A percentile compares a stretch with the other conserved stretches of the same genome.
phyloP scores from a whole-genome alignment of 2,329 filamentous ascomycete genomes.

The Ophiostoma tasmaniense region DNA sequence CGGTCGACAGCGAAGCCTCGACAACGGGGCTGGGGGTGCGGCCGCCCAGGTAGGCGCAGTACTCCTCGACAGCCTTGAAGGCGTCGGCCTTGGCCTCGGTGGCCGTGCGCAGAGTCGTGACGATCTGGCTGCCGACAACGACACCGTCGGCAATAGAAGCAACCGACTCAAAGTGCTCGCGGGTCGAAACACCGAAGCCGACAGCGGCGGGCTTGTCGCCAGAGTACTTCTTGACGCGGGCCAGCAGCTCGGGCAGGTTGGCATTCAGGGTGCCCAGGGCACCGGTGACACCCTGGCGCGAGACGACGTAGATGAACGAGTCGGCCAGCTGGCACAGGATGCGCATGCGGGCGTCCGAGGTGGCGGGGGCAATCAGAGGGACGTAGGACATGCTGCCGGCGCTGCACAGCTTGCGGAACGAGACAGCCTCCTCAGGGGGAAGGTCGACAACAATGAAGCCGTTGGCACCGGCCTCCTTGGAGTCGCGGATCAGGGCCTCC shows the following conservation, averaged over 20 bases:
- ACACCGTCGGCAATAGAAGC: slow-evolving; percentile 82
- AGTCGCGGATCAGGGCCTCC: slow-evolving; percentile 76
- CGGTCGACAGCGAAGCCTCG: slow-evolving; percentile 49
- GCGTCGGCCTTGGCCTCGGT: slow-evolving; percentile 19
- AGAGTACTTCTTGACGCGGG: slow-evolving; percentile 83
- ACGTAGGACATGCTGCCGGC: slow-evolving; percentile 84
- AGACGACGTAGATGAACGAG: slow-evolving; percentile 98
- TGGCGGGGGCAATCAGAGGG: slow-evolving; percentile 90
- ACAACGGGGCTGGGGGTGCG: slow-evolving; percentile 39
- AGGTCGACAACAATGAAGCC: slow-evolving; percentile 96
- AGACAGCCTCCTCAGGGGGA: slow-evolving; percentile 88
- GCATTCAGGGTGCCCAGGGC: slow-evolving; percentile 75
- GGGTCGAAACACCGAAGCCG: slow-evolving; percentile 91
- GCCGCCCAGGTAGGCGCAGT: slow-evolving; percentile 62
- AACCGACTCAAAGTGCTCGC: slow-evolving; percentile 85
- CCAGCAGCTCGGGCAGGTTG: slow-evolving; percentile 71
- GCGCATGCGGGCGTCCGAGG: slow-evolving; percentile 88
- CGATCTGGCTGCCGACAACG: slow-evolving; percentile 92
- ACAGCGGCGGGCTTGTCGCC: slow-evolving; percentile 85
- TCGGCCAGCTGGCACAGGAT: slow-evolving; percentile 93
- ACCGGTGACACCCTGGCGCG: slow-evolving; percentile 92
- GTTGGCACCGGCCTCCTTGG: slow-evolving; percentile 76
- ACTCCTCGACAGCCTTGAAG: slow-evolving; percentile 67
- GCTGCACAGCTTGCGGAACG: slow-evolving; percentile 78
- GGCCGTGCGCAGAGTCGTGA: slow-evolving; percentile 66